These are phyloP conservation scores for Fusarium pseudograminearum DNA, from an alignment of 2,329 filamentous ascomycete species.

Conservation along the genomic window DNA sequence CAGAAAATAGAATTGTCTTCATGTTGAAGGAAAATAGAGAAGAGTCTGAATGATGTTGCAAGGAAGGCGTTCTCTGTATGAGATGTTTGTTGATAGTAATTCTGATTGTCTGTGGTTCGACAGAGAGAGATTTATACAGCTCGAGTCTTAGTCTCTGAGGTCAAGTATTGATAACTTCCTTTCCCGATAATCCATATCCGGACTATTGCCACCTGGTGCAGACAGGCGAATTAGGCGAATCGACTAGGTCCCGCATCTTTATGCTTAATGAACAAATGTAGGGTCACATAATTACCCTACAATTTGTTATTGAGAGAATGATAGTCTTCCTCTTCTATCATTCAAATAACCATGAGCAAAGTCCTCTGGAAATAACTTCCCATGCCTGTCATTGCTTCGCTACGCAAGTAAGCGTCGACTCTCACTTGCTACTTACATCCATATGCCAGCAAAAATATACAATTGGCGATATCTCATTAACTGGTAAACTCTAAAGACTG, in stretches of 20 bases:
- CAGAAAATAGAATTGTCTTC: not conserved
- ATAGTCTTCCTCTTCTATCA: not conserved
- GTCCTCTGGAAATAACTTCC: no score
- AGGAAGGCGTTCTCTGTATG: not conserved
- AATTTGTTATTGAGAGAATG: not conserved
- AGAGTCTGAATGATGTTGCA: no score
- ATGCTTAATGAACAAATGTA: not conserved
- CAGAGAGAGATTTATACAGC: not conserved
- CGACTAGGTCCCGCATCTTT: not conserved
- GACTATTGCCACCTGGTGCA: not conserved
- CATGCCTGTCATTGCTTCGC: no score
- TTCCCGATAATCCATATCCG: not conserved
- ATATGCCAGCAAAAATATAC: no score
- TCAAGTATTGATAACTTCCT: no score
- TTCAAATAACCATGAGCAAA: no score
- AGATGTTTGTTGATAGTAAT: not conserved
- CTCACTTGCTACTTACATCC: not conserved
- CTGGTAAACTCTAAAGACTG: not conserved
- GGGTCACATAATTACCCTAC: not conserved
- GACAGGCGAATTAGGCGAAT: not conserved
- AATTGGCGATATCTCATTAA: not conserved
- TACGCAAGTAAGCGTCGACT: no score
- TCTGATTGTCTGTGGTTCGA: no score
- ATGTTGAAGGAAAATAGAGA: not conserved
- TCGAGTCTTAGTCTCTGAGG: rapidly evolving